Evolutionary conservation across 345 rosid species (phyloP).

Genomic region (Melastoma malabathricum): DNA sequence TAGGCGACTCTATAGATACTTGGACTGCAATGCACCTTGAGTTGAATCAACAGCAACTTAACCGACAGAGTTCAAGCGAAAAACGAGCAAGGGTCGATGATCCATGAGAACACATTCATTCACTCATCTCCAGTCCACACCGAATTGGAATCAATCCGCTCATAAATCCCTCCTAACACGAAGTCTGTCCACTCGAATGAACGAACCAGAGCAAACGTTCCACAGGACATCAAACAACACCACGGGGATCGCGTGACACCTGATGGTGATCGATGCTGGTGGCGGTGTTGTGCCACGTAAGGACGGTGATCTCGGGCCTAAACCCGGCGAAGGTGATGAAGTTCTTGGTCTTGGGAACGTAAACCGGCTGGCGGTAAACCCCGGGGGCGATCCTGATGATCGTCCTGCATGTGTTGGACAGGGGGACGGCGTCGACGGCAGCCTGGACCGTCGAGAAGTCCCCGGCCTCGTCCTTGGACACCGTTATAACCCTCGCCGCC

Average conservation of each 20-base stretch:
- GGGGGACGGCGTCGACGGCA: constrained; percentile 72
- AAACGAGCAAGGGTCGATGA: no score
- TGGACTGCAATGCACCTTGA: no score
- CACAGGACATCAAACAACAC: neutral
- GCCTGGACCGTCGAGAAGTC: constrained; percentile 69
- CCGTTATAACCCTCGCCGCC: constrained; percentile 52
- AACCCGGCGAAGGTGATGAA: constrained; percentile 75
- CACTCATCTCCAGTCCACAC: no score
- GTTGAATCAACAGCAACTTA: no score
- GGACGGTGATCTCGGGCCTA: constrained; percentile 52
- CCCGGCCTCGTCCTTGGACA: constrained; percentile 62
- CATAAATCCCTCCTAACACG: no score
- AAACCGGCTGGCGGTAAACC: constrained; percentile 63
- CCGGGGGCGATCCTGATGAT: constrained; percentile 73
- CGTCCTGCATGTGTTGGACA: constrained; percentile 54
- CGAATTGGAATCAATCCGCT: no score
- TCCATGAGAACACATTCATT: no score
- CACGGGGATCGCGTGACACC: constrained; percentile 17
- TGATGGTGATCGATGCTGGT: constrained; percentile 77
- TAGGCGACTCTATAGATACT: no score
- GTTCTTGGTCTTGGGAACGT: constrained; percentile 87
- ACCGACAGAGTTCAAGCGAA: no score
- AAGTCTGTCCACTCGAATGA: neutral
- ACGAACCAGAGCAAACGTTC: neutral
- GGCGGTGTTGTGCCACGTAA: constrained; percentile 87